phyloP scores from a whole-genome alignment of 768 basidiomycete species.

The Trametopsis cervina region DNA sequence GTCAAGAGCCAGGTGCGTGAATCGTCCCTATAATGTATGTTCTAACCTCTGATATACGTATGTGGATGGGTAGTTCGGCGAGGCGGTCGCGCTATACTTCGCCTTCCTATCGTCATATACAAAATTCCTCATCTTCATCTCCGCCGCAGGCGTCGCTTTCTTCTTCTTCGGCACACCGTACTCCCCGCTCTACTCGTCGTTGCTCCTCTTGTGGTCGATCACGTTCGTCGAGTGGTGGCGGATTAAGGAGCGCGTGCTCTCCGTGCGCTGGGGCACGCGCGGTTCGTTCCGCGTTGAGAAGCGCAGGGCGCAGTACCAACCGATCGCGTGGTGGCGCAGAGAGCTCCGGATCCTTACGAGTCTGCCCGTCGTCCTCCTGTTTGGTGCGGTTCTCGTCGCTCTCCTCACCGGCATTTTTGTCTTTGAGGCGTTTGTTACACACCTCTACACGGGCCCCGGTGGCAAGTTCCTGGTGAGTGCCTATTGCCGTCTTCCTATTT shows the following conservation, averaged over 20 bases:
- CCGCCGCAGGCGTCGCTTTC: conserved; percentile 59
- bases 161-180: conserved; percentile 70
- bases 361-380: conserved; percentile 66
- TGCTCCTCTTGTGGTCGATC: conserved; percentile 80
- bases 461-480: conserved; percentile 67
- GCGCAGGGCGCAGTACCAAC: conserved; percentile 51
- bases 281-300: conserved; percentile 75
- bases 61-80: conserved; percentile 67
- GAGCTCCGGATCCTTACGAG: conserved; percentile 63
- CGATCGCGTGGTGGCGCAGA: conserved; percentile 60
- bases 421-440: conserved; percentile 85
- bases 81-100: conserved; percentile 82
- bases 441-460: conserved; percentile 85
- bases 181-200: conserved; percentile 65
- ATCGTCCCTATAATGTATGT: not conserved
- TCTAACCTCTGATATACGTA: too few relatives aligned
- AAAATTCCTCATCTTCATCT: conserved; percentile 68
- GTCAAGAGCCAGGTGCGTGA: conserved; percentile 62
- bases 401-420: conserved; percentile 79
- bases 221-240: conserved; percentile 91
- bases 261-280: conserved; percentile 74
- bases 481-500: not conserved
- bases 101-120: conserved; percentile 84
- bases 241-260: conserved; percentile 75
- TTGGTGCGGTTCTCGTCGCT: conserved; percentile 59